Percentiles rank a stretch among this genome's conserved stretches.
Conservation (phyloP, 352 stramenopile genomes). For the Phytophthora parvispora region DNA sequence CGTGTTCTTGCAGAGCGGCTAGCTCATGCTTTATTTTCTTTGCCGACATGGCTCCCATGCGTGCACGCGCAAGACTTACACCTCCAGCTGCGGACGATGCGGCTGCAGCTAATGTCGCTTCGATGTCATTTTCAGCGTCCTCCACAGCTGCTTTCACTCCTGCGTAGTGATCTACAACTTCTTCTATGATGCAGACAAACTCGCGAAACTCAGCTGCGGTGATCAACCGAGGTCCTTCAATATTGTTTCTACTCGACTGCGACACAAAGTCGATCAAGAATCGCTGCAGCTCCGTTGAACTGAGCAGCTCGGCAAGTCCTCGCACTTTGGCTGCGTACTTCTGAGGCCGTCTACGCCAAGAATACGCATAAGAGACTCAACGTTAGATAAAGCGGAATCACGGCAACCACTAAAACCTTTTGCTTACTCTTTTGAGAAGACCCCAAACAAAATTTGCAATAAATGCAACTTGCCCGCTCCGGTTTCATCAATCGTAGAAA, state of each 20-base stretch:
- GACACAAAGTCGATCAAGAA: constrained; percentile 74
- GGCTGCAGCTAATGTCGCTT: constrained; percentile 39
- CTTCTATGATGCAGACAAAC: constrained; percentile 68
- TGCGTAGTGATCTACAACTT: constrained; percentile 56
- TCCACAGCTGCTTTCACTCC: constrained; percentile 55
- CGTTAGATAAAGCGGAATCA: background rate
- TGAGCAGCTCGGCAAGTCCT: constrained; percentile 56
- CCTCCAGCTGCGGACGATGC: constrained; percentile 14
- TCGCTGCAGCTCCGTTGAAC: constrained; percentile 55
- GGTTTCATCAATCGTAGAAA: constrained; percentile 50
- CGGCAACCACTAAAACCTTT: background rate
- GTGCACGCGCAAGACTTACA: constrained; percentile 43
- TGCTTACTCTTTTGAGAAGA: constrained; percentile 72
- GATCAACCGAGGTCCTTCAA: constrained; percentile 18
- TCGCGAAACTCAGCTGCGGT: constrained; percentile 54
- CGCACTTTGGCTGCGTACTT: constrained; percentile 51
- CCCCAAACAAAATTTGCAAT: constrained; percentile 61
- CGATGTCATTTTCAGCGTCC: constrained; percentile 73
- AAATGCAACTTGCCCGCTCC: constrained; percentile 55
- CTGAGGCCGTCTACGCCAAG: constrained; percentile 29
- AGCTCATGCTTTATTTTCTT: constrained; percentile 71
- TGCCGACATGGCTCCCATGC: constrained; percentile 62
- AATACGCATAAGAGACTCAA: constrained; percentile 1
- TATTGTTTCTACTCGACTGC: constrained; percentile 23
- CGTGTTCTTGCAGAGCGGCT: constrained; percentile 45